Evolutionary conservation across 805 yeast species (phyloP), one percentile per base, ranked within the genome.

Genomic region (Suhomyces pyralidae): DNA sequence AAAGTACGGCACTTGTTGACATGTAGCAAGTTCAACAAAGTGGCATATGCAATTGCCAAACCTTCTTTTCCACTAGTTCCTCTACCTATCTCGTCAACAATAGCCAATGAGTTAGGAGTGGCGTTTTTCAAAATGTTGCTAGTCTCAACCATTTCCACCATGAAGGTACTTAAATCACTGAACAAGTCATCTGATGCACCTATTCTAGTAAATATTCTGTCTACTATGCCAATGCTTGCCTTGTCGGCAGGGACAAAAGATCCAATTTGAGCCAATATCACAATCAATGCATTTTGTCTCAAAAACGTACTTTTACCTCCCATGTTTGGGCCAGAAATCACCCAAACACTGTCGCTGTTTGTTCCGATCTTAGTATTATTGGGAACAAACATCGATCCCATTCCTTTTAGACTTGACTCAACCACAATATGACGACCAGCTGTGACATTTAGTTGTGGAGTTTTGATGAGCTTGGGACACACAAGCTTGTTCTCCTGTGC

Each of bases 381-480:
- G 38, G 58, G 78, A 62, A 64, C 74, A 54, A 86, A 86, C 51
- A 74, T 71, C 14, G 63, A 68, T 1, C 85, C 81, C 22, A 71
- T 69, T 1, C 71, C 65, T 45, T 71, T 76, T 51, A 88, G 70
- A 1, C 90, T 89, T 32, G 84, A 81, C 62, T 93, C 97, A 2
- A 93, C 98, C 14, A 90, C 91, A 12, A 89, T 63, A 66, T 94
- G 98, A 28, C 97, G 74, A 0, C 98, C 98, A 0, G 76, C 80
- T 1, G 62, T 62, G 8, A 91, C 80, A 0, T 78, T 71, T 4
- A 86, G 71, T 17, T 64, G 69, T 0, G 76, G 71, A 2, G 81
- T 71, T 1, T 79, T 68, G 30, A 79, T 79, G 20, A 93, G 70
- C 8, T 59, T 70, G 0, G 99, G 99, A 50, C 89, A 71, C 0